Evolutionary conservation across 257 asterid genomes (phyloP), one percentile per base, ranked within the genome.

Genomic region (Paulownia fortunei): DNA sequence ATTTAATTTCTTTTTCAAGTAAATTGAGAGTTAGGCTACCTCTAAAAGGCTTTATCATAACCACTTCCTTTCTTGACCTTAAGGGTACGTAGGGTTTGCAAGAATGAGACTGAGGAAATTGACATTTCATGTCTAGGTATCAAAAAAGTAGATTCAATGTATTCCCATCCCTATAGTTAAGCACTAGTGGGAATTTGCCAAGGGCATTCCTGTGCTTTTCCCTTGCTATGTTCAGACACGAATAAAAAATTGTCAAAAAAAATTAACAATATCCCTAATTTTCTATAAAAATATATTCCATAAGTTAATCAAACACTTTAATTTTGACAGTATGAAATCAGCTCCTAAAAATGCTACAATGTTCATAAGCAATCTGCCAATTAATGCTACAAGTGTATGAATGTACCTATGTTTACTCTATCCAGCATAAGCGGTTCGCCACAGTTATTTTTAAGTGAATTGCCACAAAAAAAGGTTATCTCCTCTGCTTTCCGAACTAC

Each of bases 381-480:
- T 44, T 12, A 58, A 66, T 32, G 52, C 72, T 18, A n/a, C 72
- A 60, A 44, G 42, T 21, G 9, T 36, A 18, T 6, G 15, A 65
- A 66, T 67, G 47, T 54, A 60, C 51, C 34, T 46, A 69, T 46
- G 10, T 41, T 44, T 36, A 26, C n/a, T 34, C 36, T 46, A 66
- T 58, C 41, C 12, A n/a, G 27, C 77, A 44, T 1, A 63, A 8
- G 16, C 32, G 41, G 3, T 65, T 42, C 27, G 27, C 76, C 60
- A 42, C 23, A 3, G 56, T 21, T 24, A 8, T 42, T 68, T 68
- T 12, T 32, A n/a, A 69, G 56, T 32, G 77, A 78, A 30, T 67
- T 59, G n/a, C 21, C 63, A 68, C 23, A 62, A 77, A 60, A 8
- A 42, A 78, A 5, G 19, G 5, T 44, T 49, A 61, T 26, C 73